Base-by-base conservation (phyloP, 108 stramenopile species). In the Fragilaria crotonensis region DNA sequence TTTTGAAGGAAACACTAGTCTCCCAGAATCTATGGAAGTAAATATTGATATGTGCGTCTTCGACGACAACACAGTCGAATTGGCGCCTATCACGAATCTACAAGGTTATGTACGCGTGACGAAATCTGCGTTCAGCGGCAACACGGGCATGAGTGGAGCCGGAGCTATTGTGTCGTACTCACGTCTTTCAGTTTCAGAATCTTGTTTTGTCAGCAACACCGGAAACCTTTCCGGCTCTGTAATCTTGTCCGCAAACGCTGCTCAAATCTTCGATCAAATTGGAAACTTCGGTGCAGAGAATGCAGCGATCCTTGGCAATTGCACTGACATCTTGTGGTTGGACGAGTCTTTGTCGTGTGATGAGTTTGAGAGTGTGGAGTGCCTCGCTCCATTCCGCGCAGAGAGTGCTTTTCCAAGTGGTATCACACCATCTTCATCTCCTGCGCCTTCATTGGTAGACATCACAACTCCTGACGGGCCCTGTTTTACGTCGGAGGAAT, bases 81-180 rank as follows among this genome's bases (percentile, higher is more conserved):
- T 33, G 30, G 54, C 54, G 30, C 32, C 54, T 19, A n/a, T 56
- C 2, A 36, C 54, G 23, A 56, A 56, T 19, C 30, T 56, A 20
- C 25, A 27, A 26, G 54, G 54, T 2, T 18, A 56, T 2, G 33
- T 36, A 3, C 31, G 2, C 7, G 32, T 56, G 1, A 1, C 30
- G 2, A 31, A 56, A 2, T 22, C 54, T 2, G n/a, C 33, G 2
- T 56, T 56, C 7, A 33, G 19, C 11, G 32, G 54, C 1, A 56
- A 56, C 7, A 4, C n/a, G 2, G 54, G 30, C 2, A 19, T 9
- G 28, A 19, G 18, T 56, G 54, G 54, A 31, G 54, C 54, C 3
- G 30, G 21, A 32, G 54, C 32, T 33, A 31, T 36, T 23, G 21
- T 21, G 32, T 31, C 27, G n/a, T 21, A 36, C 3, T 21, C 25